A percentile compares a stretch with the other conserved stretches of the same genome.
These are phyloP conservation scores for Saturnispora galanensis DNA, from an alignment of 805 yeast genomes.

Conservation along the genomic window DNA sequence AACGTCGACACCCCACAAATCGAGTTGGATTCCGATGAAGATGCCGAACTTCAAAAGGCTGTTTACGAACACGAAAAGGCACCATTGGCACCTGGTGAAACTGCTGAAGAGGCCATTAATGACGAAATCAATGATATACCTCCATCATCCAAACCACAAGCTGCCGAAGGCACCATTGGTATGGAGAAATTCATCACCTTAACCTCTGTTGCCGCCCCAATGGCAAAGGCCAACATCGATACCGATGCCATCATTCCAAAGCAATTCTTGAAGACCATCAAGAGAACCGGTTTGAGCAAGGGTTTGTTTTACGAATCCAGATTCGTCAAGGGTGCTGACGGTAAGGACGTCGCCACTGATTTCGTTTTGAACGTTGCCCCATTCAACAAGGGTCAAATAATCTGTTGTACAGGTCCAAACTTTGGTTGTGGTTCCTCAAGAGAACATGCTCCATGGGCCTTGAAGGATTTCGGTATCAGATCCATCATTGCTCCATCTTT, in stretches of 20 bases:
- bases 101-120: constrained; percentile 34
- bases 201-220: constrained; percentile 86
- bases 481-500: constrained; percentile 96
- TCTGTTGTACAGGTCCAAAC: constrained; percentile 91
- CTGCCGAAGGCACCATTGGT: constrained; percentile 35
- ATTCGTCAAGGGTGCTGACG: constrained; percentile 56
- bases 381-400: constrained; percentile 66
- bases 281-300: constrained; percentile 82
- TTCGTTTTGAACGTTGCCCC: constrained; percentile 83
- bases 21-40: constrained; percentile 33
- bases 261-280: constrained; percentile 94
- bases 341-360: constrained; percentile 76
- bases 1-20: constrained; percentile 52
- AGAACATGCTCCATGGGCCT: constrained; percentile 99
- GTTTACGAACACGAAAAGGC: constrained; percentile 62
- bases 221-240: constrained; percentile 91
- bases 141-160: constrained; percentile 33
- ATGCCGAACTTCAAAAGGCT: constrained; percentile 50
- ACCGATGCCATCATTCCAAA: constrained; percentile 99
- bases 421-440: constrained; percentile 99
- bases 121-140: constrained; percentile 62
- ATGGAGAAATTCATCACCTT: constrained; percentile 69
- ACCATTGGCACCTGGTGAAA: constrained; percentile 45
- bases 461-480: constrained; percentile 93
- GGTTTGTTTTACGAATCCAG: constrained; percentile 92